Evolutionary conservation across 164 flowering plant genomes (phyloP).

Genomic region (Vitis vinifera): ASM3070453v1 NC_081812.1:14070501-14071000

Average conservation of each 20-base stretch:
- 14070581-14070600: background rate
- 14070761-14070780: background rate
- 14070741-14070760: background rate
- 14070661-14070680: conserved; percentile 8
- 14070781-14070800: conserved; percentile 10
- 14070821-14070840: background rate
- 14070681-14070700: conserved; percentile 3
- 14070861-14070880: conserved; percentile 8
- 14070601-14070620: background rate
- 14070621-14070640: conserved; percentile 8
- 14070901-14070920: background rate
- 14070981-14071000: background rate
- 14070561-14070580: conserved; percentile 6
- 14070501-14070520: background rate
- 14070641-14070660: conserved; percentile 10
- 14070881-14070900: background rate
- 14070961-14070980: conserved; percentile 3
- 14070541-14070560: background rate
- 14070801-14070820: conserved; percentile 8
- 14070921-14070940: background rate
- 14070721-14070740: conserved; percentile 1
- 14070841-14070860: conserved; percentile 2
- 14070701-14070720: background rate
- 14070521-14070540: background rate
- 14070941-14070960: background rate